phyloP scores from a whole-genome alignment of 108 stramenopile genomes.

The Discostella stelligeroides region DNA sequence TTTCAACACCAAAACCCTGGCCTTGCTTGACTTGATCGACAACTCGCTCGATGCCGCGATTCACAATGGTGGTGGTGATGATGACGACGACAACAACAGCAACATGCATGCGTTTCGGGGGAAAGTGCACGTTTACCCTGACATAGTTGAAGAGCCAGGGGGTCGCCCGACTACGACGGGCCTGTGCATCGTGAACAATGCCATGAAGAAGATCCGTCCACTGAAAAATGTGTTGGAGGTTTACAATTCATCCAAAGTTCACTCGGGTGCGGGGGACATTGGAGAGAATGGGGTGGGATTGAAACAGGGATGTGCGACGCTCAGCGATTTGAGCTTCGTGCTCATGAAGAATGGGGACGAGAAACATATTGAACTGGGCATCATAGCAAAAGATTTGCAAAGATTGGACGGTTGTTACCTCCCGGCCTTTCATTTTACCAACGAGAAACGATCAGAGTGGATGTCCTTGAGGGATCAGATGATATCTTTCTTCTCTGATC shows the following conservation, averaged over 20 bases:
- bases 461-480: conserved; percentile 23
- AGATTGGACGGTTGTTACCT: conserved; percentile 38
- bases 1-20: conserved; percentile 59
- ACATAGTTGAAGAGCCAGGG: background rate
- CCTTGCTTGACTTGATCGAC: conserved; percentile 71
- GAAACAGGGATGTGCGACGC: conserved; percentile 41
- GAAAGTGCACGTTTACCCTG: conserved; percentile 36
- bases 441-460: background rate
- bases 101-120: conserved; percentile 26
- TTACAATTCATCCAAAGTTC: conserved; percentile 49
- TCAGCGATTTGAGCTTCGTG: conserved; percentile 36
- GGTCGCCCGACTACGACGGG: conserved; percentile 27
- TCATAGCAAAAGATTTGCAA: conserved; percentile 53
- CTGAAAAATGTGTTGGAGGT: conserved; percentile 53
- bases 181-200: conserved; percentile 53
- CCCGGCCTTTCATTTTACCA: conserved; percentile 43
- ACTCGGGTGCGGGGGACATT: conserved; percentile 28
- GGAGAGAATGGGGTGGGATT: conserved; percentile 54
- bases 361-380: conserved; percentile 25
- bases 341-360: conserved; percentile 23
- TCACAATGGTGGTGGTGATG: no score
- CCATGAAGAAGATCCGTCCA: conserved; percentile 29
- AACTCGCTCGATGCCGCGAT: conserved; percentile 74
- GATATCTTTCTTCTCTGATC: conserved; percentile 22
- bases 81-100: no score